Conservation (phyloP, 495 filamentous ascomycete genomes). For the Parathielavia hyrcaniae region DNA sequence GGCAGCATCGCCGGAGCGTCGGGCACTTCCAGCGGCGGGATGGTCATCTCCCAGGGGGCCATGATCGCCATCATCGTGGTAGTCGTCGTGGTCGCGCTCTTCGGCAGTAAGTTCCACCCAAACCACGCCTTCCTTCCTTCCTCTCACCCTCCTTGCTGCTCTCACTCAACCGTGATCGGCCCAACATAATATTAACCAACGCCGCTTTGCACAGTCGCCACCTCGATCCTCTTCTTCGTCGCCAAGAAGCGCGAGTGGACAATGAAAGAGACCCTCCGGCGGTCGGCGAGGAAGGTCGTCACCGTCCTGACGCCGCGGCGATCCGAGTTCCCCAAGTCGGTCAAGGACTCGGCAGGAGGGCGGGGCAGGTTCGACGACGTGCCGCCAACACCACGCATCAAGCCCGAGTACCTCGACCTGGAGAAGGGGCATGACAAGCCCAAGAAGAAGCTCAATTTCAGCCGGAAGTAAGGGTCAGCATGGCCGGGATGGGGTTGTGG, state of each 20-base stretch:
- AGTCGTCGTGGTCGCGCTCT: conserved; percentile 49
- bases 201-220: conserved; percentile 34
- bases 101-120: conserved; percentile 45
- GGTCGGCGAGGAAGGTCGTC: conserved; percentile 48
- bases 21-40: conserved; percentile 44
- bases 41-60: conserved; percentile 51
- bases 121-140: neutral
- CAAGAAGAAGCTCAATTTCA: conserved; percentile 38
- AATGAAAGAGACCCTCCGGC: conserved; percentile 46
- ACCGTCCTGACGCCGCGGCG: conserved; percentile 50
- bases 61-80: conserved; percentile 59
- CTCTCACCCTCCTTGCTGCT: neutral
- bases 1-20: conserved; percentile 50
- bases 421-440: conserved; percentile 45
- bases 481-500: neutral
- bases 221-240: conserved; percentile 46
- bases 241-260: conserved; percentile 56
- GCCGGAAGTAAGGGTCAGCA: conserved; percentile 22
- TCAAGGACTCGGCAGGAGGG: conserved; percentile 35
- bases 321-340: conserved; percentile 49
- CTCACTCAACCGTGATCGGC: neutral
- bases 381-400: conserved; percentile 45
- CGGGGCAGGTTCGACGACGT: conserved; percentile 44
- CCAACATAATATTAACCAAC: neutral
- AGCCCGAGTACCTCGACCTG: conserved; percentile 38